phyloP scores from a whole-genome alignment of 2,329 filamentous ascomycete species.

The Aureobasidium pullulans region DNA sequence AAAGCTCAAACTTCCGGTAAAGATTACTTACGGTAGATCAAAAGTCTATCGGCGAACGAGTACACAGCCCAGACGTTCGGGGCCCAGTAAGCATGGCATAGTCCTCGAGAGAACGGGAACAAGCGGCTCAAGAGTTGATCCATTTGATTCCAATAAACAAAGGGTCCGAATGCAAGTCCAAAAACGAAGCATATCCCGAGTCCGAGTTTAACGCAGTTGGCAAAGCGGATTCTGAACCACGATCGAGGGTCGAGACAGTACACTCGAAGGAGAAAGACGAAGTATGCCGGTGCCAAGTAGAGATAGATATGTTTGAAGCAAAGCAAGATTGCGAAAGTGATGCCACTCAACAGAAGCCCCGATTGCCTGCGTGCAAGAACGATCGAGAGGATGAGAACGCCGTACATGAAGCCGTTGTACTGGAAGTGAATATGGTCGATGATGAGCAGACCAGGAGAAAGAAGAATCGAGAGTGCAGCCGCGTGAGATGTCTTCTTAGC shows the following conservation, averaged over 20 bases:
- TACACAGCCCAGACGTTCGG: slow-evolving; percentile 97
- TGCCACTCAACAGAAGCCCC: slow-evolving; percentile 68
- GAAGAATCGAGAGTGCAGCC: slow-evolving; percentile 77
- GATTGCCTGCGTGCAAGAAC: slow-evolving; percentile 70
- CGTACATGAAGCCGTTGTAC: slow-evolving; percentile 97
- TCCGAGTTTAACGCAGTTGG: slow-evolving; percentile 79
- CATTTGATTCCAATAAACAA: slow-evolving; percentile 72
- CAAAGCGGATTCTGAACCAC: slow-evolving; percentile 62
- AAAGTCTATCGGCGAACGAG: slow-evolving; percentile 74
- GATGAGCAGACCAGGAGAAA: slow-evolving; percentile 88
- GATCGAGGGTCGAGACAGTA: slow-evolving; percentile 80
- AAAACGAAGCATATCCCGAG: slow-evolving; percentile 64
- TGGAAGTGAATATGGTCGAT: slow-evolving; percentile 99
- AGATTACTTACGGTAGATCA: slow-evolving; percentile 64
- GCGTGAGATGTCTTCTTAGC: slow-evolving; percentile 75
- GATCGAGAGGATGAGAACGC: slow-evolving; percentile 77
- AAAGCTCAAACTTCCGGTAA: not conserved
- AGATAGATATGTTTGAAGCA: slow-evolving; percentile 98
- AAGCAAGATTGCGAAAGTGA: slow-evolving; percentile 75
- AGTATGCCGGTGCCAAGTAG: slow-evolving; percentile 92
- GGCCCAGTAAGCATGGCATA: slow-evolving; percentile 98
- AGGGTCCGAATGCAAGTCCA: slow-evolving; percentile 80
- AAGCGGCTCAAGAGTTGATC: slow-evolving; percentile 75
- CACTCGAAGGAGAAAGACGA: slow-evolving; percentile 79
- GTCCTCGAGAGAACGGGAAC: slow-evolving; percentile 86